Evolutionary conservation across 495 filamentous ascomycete species (phyloP), one percentile per base, ranked within the genome.

Genomic region (Podospora fimiseda): DNA sequence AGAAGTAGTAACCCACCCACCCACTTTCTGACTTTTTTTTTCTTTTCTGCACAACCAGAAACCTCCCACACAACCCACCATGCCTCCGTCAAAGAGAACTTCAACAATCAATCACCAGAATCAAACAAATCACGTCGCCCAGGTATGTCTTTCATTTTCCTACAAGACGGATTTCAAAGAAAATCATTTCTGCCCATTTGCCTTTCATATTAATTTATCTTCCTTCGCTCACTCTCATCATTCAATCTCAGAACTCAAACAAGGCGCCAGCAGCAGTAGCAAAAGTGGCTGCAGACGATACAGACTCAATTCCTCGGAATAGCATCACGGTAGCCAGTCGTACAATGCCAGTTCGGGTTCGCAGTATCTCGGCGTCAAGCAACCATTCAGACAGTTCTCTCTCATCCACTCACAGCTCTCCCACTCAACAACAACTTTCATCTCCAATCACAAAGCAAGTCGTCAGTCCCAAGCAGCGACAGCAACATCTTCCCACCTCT

Each of bases 261-360:
- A 43, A n/a, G 9, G 9, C 41, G 18, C 5, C 39, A 16, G 39
- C 39, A 8, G 39, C 15, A 7, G 0, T 19, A n/a, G 5, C 24
- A 37, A 37, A 14, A n/a, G 51, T 7, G 9, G 9, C 18, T n/a
- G 0, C 16, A 21, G 30, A 58, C 50, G 50, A 41, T 14, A 7
- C 22, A 24, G 41, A 50, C n/a, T 50, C 47, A 22, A 33, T 23
- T 15, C 56, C 42, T 11, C 47, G 47, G 2, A 59, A 47, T 38
- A 59, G 56, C 56, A 59, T 59, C 48, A 59, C 56, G 0, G 56
- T 59, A 3, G 56, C 51, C 37, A 23, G 23, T 47, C 44, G 44
- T 4, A 33, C 23, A n/a, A 47, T 47, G 21, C 44, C 44, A 16
- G 21, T 22, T 30, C 19, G 18, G 13, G 23, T 47, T 19, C 51